A percentile compares a stretch with the other conserved stretches of the same genome.
Evolutionary conservation across 768 basidiomycete species (phyloP).

Genomic region (Pisolithus microcarpus): DNA sequence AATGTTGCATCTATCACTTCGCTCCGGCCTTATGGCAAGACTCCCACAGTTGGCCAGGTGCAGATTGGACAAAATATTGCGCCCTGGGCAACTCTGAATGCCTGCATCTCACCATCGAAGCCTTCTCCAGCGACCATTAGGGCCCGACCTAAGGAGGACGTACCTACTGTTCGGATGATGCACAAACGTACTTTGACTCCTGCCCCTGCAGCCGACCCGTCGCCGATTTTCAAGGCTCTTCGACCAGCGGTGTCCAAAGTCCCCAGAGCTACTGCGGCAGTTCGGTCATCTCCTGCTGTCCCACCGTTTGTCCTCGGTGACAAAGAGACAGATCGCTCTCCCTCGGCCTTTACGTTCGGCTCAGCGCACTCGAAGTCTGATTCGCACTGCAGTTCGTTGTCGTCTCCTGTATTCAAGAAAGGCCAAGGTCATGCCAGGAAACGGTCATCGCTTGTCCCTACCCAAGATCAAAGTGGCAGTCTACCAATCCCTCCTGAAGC

Average conservation of each 20-base stretch:
- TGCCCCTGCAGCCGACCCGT: constrained; percentile 50
- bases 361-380: constrained; percentile 26
- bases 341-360: constrained; percentile 33
- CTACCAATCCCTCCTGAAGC: constrained; percentile 43
- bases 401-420: constrained; percentile 33
- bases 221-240: constrained; percentile 53
- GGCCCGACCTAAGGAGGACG: constrained; percentile 21
- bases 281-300: constrained; percentile 19
- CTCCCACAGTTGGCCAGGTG: constrained; percentile 13
- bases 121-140: constrained; percentile 15
- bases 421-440: constrained; percentile 17
- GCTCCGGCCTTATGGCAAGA: constrained; percentile 43
- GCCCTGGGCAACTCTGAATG: constrained; percentile 50
- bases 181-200: constrained; percentile 55
- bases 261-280: constrained; percentile 11
- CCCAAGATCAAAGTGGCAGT: constrained; percentile 16
- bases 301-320: constrained; percentile 19
- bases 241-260: constrained; percentile 37
- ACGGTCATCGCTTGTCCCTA: constrained; percentile 18
- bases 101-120: constrained; percentile 32
- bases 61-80: constrained; percentile 52
- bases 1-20: constrained; percentile 40
- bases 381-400: constrained; percentile 13
- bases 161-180: constrained; percentile 19
- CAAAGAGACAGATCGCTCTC: constrained; percentile 17